Evolutionary conservation across 345 rosid species (phyloP).

Genomic region (Arabis alpina): DNA sequence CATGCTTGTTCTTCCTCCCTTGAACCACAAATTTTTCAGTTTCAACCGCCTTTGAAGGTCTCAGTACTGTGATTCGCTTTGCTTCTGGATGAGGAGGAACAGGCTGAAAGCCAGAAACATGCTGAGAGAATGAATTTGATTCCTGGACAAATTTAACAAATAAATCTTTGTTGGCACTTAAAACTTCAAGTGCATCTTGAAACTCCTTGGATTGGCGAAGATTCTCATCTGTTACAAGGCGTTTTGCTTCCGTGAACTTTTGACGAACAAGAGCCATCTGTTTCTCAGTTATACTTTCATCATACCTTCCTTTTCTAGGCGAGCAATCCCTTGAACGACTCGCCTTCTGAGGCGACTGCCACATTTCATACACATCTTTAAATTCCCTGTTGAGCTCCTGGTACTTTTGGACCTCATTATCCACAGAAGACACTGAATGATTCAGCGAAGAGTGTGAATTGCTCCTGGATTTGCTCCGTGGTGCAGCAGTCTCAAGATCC

Average conservation of each 20-base stretch:
- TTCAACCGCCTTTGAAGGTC: conserved; percentile 78
- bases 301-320: conserved; percentile 53
- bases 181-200: conserved; percentile 80
- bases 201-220: conserved; percentile 83
- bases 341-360: conserved; percentile 59
- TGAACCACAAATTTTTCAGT: conserved; percentile 51
- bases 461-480: conserved; percentile 59
- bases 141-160: conserved; percentile 77
- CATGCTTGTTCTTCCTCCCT: conserved; percentile 54
- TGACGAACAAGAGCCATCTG: conserved; percentile 86
- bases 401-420: conserved; percentile 59
- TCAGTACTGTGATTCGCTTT: conserved; percentile 84
- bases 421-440: conserved; percentile 49
- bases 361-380: conserved; percentile 67
- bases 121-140: conserved; percentile 57
- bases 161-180: conserved; percentile 77
- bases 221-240: conserved; percentile 76
- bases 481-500: conserved; percentile 54
- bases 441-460: conserved; percentile 57
- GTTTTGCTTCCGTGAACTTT: conserved; percentile 84
- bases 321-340: conserved; percentile 52
- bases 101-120: conserved; percentile 51
- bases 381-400: conserved; percentile 54
- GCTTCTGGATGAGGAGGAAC: conserved; percentile 67
- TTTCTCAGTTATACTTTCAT: conserved; percentile 51